Evolutionary conservation across 2,329 filamentous ascomycete species (phyloP).

Genomic region (Fusarium globosum): DNA sequence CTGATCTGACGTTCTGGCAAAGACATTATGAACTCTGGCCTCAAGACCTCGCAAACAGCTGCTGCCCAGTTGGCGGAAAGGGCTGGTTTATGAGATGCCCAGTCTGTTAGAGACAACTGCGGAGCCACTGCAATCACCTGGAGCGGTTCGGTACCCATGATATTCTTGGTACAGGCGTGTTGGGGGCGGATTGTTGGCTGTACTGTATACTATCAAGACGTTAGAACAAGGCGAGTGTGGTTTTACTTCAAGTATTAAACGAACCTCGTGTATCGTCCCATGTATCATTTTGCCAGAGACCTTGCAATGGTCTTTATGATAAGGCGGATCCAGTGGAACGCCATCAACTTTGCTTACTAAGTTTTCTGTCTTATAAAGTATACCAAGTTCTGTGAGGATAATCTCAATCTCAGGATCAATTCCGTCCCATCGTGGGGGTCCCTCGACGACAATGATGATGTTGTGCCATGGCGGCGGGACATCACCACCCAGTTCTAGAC

Average conservation of each 20-base stretch:
- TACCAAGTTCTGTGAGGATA: not conserved
- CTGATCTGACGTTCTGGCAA: not conserved
- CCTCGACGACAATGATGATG: not conserved
- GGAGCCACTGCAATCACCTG: not conserved
- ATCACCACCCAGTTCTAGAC: not conserved
- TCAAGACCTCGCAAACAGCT: not conserved
- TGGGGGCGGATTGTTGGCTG: not conserved
- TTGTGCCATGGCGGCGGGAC: not conserved
- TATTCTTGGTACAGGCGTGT: not conserved
- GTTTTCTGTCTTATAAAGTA: not conserved
- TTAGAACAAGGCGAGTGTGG: not conserved
- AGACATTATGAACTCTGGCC: not conserved
- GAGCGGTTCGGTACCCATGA: not conserved
- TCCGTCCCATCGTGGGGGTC: not conserved
- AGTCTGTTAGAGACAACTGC: not conserved
- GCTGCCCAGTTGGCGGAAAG: not conserved
- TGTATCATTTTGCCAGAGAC: not conserved
- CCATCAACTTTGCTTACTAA: not conserved
- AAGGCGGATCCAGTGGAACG: not conserved
- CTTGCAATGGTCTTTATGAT: not conserved
- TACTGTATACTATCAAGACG: not conserved
- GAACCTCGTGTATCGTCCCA: not conserved
- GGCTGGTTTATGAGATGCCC: not conserved
- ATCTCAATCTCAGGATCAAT: not conserved
- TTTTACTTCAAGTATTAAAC: rapidly evolving